These are phyloP conservation scores for Fusarium sp. DNA, from an alignment of 2,329 filamentous ascomycete genomes.

Conservation along the genomic window DNA sequence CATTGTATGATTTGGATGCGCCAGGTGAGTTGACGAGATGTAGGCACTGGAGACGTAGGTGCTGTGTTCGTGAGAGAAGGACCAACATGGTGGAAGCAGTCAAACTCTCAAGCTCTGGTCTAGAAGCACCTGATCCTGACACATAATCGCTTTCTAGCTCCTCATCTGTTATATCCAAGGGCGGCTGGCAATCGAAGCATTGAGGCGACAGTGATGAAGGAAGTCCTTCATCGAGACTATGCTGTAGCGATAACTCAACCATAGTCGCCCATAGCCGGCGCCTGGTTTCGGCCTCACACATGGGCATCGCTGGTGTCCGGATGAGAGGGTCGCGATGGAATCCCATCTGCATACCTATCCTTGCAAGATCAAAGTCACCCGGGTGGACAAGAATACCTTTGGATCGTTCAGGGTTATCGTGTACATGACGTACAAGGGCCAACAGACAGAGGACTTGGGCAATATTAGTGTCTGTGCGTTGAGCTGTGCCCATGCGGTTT, in stretches of 20 bases:
- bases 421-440: neutral
- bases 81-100: neutral
- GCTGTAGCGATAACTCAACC: neutral
- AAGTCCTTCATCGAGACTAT: neutral
- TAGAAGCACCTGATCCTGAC: too few species aligned
- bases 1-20: neutral
- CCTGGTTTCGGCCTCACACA: neutral
- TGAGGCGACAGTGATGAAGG: neutral
- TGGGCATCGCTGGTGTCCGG: neutral
- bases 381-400: neutral
- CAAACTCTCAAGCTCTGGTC: neutral
- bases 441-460: neutral
- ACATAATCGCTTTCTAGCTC: neutral
- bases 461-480: neutral
- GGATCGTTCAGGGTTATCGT: neutral
- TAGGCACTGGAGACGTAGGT: neutral
- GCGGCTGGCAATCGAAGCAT: neutral
- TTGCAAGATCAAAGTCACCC: neutral
- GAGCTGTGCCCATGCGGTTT: neutral
- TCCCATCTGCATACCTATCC: constrained; percentile 1
- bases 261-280: constrained; percentile 1
- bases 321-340: constrained; percentile 1
- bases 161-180: neutral
- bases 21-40: neutral
- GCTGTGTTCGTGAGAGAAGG: neutral